phyloP scores from a whole-genome alignment of 1,284 basidiomycete genomes.

The Ceratobasidium sp. region DNA sequence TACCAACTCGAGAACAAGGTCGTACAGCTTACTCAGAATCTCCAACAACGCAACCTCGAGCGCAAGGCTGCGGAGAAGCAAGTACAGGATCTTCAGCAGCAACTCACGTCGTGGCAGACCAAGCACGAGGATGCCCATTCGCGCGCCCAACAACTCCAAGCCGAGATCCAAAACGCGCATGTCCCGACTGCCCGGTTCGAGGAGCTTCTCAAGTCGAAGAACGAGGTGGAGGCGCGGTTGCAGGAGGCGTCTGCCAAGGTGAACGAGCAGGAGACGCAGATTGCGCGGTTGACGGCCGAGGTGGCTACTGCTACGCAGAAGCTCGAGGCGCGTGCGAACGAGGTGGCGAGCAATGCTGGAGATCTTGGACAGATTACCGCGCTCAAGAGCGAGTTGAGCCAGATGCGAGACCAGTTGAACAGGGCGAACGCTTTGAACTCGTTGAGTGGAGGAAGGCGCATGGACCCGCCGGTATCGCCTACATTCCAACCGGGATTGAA shows the following conservation, averaged over 20 bases:
- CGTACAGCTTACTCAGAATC: constrained; percentile 96
- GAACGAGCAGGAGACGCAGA: constrained; percentile 86
- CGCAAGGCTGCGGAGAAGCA: constrained; percentile 88
- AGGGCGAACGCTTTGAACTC: constrained; percentile 91
- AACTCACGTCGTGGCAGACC: constrained; percentile 86
- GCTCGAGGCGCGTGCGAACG: constrained; percentile 84
- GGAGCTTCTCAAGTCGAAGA: constrained; percentile 82
- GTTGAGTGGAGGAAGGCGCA: constrained; percentile 76
- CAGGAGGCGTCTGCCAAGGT: constrained; percentile 82
- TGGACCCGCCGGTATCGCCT: constrained; percentile 74
- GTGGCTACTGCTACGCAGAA: constrained; percentile 79
- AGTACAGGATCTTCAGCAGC: constrained; percentile 84
- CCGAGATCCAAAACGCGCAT: constrained; percentile 79
- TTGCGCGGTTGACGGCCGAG: constrained; percentile 85
- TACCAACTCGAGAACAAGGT: constrained; percentile 99
- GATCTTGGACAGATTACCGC: constrained; percentile 74
- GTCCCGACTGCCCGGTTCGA: constrained; percentile 82
- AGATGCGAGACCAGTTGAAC: constrained; percentile 94
- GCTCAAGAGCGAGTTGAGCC: constrained; percentile 92
- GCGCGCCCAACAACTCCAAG: constrained; percentile 79
- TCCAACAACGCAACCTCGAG: constrained; percentile 93
- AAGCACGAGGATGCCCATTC: constrained; percentile 92
- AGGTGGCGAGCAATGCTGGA: constrained; percentile 58
- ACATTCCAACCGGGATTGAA: constrained; percentile 74
- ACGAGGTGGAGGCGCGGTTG: constrained; percentile 84